Evolutionary conservation across 257 asterid species (phyloP), one percentile per base, ranked within the genome.

Genomic region (Solanum sitiens): DNA sequence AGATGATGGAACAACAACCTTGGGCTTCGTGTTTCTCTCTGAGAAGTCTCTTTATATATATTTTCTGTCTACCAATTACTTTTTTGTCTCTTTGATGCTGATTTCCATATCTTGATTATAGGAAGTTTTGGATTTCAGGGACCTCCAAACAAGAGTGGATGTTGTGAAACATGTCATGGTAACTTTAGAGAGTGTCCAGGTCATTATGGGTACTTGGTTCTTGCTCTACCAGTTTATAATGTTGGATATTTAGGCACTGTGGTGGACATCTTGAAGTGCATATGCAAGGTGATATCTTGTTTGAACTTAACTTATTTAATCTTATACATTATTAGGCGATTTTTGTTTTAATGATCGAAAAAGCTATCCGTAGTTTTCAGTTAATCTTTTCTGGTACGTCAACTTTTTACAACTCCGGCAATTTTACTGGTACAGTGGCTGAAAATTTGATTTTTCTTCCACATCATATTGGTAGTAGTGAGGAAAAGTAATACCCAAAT

Each of bases 241-340:
- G 94, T 93, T 90, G 99, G 99, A 88, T 97, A 90, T 90, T 87
- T 95, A 71, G 75, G 89, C 50, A 91, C 95, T 42, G 88, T 97
- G 47, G 89, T 95, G n/a, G 92, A 93, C 88, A 92, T 97, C 90
- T 88, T 97, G 97, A 97, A 97, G 92, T 97, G 98, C 94, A 95
- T 97, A 53, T 97, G 99, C 98, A 97, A 97, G 99, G 99, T 97
- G 92, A 75, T 82, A 87, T 65, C 89, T 80, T 84, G 45, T 80
- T 80, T 80, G 30, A 80, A 47, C 44, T 80, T 47, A 47, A 79
- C 42, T 30, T 35, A 16, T 45, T 27, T 45, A 3, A 79, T 79
- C 25, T 45, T 47, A 21, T 45, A 47, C 67, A 11, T 1, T 8
- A 79, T 25, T 79, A 37, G 8, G 68, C 42, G 74, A 33, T 87